phyloP scores from a whole-genome alignment of 78 protist species.

The Guillardia theta region DNA sequence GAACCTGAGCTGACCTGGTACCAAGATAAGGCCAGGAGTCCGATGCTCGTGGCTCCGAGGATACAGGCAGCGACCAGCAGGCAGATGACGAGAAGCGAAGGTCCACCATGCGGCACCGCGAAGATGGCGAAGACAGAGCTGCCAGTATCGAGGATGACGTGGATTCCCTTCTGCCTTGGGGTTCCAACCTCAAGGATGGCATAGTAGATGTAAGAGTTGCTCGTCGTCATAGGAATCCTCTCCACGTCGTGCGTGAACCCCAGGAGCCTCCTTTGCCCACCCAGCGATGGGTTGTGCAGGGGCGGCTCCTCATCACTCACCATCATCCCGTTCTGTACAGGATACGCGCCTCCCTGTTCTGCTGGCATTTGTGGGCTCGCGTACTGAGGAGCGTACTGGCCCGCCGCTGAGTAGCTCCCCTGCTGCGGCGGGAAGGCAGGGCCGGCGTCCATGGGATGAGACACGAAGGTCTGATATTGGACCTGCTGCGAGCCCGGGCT shows the following conservation, averaged over 20 bases:
- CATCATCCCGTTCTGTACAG: no score
- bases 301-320: not conserved
- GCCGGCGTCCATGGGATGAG: no score
- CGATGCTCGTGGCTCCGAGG: not conserved
- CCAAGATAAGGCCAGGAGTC: conserved; percentile 4
- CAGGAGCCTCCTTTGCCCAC: not conserved
- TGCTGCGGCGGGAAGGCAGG: no score
- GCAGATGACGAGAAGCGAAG: not conserved
- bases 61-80: conserved; percentile 10
- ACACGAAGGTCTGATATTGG: no score
- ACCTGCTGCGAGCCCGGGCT: no score
- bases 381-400: no score
- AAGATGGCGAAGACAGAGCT: conserved; percentile 10
- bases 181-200: not conserved
- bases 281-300: not conserved
- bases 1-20: not conserved
- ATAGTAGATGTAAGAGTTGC: conserved; percentile 19
- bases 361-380: no score
- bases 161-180: conserved; percentile 11
- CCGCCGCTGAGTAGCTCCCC: no score
- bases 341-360: no score
- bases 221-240: not conserved
- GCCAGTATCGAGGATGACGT: conserved; percentile 27
- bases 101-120: conserved; percentile 27
- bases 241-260: not conserved